These are phyloP conservation scores for Lagenidium sp. DNA, from an alignment of 352 stramenopile species.

Conservation along the genomic window DNA sequence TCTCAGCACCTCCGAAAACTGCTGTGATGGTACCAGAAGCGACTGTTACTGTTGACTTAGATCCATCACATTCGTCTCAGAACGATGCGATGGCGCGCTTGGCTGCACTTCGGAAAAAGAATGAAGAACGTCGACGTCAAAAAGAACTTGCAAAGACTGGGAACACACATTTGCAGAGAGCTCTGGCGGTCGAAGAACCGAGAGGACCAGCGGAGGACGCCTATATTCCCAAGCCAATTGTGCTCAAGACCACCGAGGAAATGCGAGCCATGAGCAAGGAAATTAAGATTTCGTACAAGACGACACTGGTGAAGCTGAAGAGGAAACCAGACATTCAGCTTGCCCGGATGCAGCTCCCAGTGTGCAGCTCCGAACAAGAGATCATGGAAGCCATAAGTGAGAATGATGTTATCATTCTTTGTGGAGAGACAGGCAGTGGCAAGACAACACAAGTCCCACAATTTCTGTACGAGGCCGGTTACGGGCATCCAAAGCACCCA, in stretches of 20 bases:
- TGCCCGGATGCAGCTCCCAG: conserved; percentile 92
- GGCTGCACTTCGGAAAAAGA: conserved; percentile 64
- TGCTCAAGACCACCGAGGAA: conserved; percentile 56
- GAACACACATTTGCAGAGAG: too few relatives aligned
- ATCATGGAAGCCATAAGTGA: conserved; percentile 96
- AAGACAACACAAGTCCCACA: conserved; percentile 99
- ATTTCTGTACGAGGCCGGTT: conserved; percentile 97
- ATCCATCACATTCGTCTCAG: conserved; percentile 29
- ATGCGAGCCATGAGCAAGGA: conserved; percentile 44
- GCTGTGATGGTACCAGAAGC: neutral
- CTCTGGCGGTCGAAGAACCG: too few relatives aligned
- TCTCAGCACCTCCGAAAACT: neutral
- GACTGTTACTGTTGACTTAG: neutral
- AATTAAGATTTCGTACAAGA: conserved; percentile 46
- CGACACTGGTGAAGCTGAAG: conserved; percentile 54
- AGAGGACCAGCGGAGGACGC: too few relatives aligned
- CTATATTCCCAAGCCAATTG: conserved; percentile 60
- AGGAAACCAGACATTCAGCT: conserved; percentile 84
- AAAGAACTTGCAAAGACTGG: conserved; percentile 17
- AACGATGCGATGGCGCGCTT: conserved; percentile 61
- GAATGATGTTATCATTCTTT: conserved; percentile 97
- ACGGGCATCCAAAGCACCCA: conserved; percentile 48
- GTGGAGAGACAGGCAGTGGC: conserved; percentile 96
- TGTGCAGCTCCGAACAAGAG: conserved; percentile 98
- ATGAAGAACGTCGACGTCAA: conserved; percentile 58